Conservation (phyloP, 176 grass and related monocot genomes). For the Zoysia japonica region DNA sequence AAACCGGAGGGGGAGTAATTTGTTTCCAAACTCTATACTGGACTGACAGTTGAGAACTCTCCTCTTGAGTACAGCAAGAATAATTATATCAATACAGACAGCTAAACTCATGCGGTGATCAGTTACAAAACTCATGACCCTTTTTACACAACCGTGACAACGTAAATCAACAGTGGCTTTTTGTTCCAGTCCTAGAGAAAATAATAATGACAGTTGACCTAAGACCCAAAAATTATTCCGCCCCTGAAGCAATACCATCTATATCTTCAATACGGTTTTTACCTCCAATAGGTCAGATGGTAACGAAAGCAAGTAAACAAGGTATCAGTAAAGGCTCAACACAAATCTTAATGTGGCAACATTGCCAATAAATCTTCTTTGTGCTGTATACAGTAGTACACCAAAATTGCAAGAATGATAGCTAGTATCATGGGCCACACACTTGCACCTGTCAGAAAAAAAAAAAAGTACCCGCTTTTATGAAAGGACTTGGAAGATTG, state of each 20-base stretch:
- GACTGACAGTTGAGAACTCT: neutral
- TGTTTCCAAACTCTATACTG: neutral
- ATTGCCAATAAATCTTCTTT: constrained; percentile 48
- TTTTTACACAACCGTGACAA: constrained; percentile 25
- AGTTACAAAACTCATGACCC: constrained; percentile 30
- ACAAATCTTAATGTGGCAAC: constrained; percentile 34
- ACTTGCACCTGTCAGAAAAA: constrained; percentile 61
- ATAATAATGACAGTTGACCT: constrained; percentile 2
- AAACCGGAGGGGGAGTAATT: neutral
- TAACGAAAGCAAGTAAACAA: constrained; percentile 8
- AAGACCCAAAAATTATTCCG: constrained; percentile 29
- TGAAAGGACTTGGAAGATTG: constrained; percentile 9
- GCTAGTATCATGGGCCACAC: constrained; percentile 59
- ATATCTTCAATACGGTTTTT: constrained; percentile 6
- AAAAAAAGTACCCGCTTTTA: constrained; percentile 38
- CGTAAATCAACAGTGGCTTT: neutral
- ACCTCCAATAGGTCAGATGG: neutral
- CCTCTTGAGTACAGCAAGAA: neutral
- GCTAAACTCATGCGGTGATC: neutral
- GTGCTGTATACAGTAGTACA: constrained; percentile 65
- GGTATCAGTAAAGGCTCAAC: constrained; percentile 7
- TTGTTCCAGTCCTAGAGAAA: neutral
- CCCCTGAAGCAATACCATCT: neutral
- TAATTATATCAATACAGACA: neutral
- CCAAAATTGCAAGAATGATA: constrained; percentile 67